These are phyloP conservation scores for Halenospora varia DNA, from an alignment of 495 filamentous ascomycete species.

Conservation along the genomic window DNA sequence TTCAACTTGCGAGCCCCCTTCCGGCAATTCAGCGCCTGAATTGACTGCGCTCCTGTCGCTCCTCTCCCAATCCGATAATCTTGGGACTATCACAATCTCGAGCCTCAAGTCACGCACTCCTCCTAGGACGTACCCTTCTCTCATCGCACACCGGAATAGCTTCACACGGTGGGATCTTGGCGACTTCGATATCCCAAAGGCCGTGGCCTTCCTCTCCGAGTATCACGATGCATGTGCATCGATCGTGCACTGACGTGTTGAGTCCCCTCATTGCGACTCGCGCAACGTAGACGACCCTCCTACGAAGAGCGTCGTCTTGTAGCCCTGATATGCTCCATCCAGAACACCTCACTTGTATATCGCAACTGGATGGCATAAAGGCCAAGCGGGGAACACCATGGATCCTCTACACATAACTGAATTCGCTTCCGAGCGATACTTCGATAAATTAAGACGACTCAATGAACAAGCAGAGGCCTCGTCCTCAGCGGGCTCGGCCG, in stretches of 20 bases:
- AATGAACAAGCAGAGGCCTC: conserved; percentile 19
- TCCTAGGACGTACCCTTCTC: background rate
- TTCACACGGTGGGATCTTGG: background rate
- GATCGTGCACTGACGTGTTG: conserved; percentile 29
- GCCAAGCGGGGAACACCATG: conserved; percentile 35
- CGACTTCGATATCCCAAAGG: conserved; percentile 1
- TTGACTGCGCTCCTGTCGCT: background rate
- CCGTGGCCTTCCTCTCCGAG: conserved; percentile 1
- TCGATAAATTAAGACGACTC: conserved; percentile 40
- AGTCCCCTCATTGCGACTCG: conserved; percentile 27
- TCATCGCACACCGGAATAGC: background rate
- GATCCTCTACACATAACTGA: conserved; percentile 52
- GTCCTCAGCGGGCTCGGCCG: background rate
- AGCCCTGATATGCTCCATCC: conserved; percentile 24
- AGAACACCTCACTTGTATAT: conserved; percentile 7
- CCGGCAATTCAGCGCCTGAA: background rate
- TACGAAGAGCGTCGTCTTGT: conserved; percentile 15
- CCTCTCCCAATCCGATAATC: background rate
- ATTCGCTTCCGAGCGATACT: conserved; percentile 53
- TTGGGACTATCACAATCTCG: background rate
- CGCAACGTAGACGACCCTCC: conserved; percentile 33
- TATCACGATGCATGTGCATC: conserved; percentile 45
- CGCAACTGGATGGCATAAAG: conserved; percentile 26
- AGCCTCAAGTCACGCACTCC: background rate
- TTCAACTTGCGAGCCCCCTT: background rate